These are phyloP conservation scores for Colletotrichum destructivum DNA, from an alignment of 2,329 filamentous ascomycete species.

Conservation along the genomic window DNA sequence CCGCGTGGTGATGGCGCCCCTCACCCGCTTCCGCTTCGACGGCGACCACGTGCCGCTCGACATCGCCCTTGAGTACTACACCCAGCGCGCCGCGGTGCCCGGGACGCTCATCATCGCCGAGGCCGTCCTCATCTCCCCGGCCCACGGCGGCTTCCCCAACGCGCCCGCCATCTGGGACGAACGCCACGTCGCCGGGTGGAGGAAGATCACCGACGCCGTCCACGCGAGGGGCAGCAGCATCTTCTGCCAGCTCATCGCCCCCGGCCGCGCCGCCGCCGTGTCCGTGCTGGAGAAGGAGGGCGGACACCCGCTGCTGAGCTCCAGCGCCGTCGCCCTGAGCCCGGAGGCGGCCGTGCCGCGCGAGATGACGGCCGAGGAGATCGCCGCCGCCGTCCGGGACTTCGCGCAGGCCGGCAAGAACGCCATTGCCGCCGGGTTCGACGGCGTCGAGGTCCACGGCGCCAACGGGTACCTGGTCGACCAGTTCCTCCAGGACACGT, in stretches of 20 bases:
- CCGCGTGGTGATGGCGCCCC: conserved; percentile 46
- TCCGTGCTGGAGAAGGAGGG: conserved; percentile 47
- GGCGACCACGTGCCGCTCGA: conserved; percentile 42
- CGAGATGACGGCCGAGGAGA: conserved; percentile 76
- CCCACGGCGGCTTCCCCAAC: conserved; percentile 56
- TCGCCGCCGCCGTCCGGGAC: conserved; percentile 71
- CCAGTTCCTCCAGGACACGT: conserved; percentile 69
- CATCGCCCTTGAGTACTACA: conserved; percentile 59
- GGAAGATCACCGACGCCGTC: conserved; percentile 71
- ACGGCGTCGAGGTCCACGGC: conserved; percentile 75
- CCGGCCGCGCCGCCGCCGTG: conserved; percentile 68
- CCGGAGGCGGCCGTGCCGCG: conserved; percentile 68
- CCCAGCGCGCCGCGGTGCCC: conserved; percentile 58
- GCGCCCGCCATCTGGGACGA: conserved; percentile 70
- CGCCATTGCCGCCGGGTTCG: conserved; percentile 75
- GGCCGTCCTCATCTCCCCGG: conserved; percentile 59
- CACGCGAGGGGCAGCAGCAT: conserved; percentile 75
- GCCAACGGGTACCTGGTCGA: conserved; percentile 75
- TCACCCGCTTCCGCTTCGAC: conserved; percentile 46
- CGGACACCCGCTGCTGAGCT: conserved; percentile 47
- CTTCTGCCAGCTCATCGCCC: conserved; percentile 73
- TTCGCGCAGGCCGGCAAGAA: conserved; percentile 69
- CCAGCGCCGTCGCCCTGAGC: conserved; percentile 55
- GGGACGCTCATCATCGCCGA: conserved; percentile 62
- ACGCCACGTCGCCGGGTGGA: conserved; percentile 73